phyloP scores from a whole-genome alignment of 2,329 filamentous ascomycete species.

The Dactylonectria estremocensis region DNA sequence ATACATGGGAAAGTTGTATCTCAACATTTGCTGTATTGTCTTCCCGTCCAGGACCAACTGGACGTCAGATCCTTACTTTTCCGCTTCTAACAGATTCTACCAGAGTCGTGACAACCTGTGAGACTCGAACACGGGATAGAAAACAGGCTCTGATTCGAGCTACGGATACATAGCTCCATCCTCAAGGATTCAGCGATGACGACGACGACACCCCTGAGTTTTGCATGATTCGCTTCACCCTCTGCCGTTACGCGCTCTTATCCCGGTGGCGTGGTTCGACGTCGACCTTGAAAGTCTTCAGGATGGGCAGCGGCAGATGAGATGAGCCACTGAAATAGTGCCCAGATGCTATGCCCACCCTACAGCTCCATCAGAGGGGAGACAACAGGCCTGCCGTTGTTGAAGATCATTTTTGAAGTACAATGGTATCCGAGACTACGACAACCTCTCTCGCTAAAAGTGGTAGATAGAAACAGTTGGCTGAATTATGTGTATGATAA shows the following conservation, averaged over 20 bases:
- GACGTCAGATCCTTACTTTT: not conserved
- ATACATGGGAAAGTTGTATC: constrained; percentile 55
- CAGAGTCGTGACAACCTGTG: not conserved
- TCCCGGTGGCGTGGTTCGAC: not conserved
- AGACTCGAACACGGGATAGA: not conserved
- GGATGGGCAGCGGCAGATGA: constrained; percentile 12
- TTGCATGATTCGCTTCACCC: not conserved
- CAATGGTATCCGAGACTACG: not conserved
- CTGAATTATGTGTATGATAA: not conserved
- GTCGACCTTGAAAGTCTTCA: not conserved
- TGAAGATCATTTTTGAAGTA: not conserved
- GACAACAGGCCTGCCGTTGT: not conserved
- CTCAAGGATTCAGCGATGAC: not conserved
- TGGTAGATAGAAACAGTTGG: too few relatives aligned
- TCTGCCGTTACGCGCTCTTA: constrained; percentile 7
- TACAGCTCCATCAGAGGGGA: not conserved
- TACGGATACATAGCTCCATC: too few relatives aligned
- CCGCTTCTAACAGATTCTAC: not conserved
- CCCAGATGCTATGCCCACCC: not conserved
- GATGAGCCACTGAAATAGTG: not conserved
- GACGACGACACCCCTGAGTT: not conserved
- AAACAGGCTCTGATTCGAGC: too few relatives aligned
- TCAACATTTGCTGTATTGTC: constrained; percentile 59
- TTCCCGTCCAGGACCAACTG: not conserved
- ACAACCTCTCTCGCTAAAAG: too few relatives aligned